Base-by-base conservation (phyloP, 371 early-diverging fungal genomes). In the Mucor piriformis region DNA sequence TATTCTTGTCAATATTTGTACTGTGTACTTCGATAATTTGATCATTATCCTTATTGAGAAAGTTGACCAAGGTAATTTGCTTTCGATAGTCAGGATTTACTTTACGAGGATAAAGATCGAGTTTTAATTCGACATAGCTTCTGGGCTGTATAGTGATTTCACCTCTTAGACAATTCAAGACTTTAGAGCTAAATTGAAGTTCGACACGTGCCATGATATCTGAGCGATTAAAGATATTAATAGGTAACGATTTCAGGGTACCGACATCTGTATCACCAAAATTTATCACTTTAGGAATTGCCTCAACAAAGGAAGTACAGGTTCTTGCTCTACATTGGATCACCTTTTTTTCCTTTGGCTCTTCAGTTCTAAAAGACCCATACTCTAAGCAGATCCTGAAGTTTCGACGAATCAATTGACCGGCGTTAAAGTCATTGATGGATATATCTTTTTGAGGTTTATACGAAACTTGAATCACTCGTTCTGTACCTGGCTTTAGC, bases 181-280 rank as follows among this genome's bases (percentile, higher is more conserved):
- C 95, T 68, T 98, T 97, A 58, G 97, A 95, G 55, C 82, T 84
- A 57, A 96, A 93, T 48, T 88, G 84, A 15, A 97, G 77, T 72
- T 93, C 90, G 4, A 98, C 92, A 6, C 82, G 85, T 0, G 95
- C 95, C 6, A 89, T 65, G 23, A 98, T 79, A 50, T 96, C 97
- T 3, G 98, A 94, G 43, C 84, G 76, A 70, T 98, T 98, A 37
- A 82, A 78, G 29, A 98, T 87, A 23, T 79, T 77, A 54, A 98
- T 79, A 1, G 93, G 92, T 53, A 90, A 61, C 3, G 95, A 92
- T 72, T 95, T 96, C 32, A 94, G 77, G 2, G 91, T 93, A 13
- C 96, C 95, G 1, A 98, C 96, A 70, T 96, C 95, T 0, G 95
- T 94, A 61, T 95, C 92, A 43, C 98, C 99, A 78, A 97, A 97